Evolutionary conservation across 352 stramenopile genomes (phyloP).

Genomic region (Phytophthora hybrid): DNA sequence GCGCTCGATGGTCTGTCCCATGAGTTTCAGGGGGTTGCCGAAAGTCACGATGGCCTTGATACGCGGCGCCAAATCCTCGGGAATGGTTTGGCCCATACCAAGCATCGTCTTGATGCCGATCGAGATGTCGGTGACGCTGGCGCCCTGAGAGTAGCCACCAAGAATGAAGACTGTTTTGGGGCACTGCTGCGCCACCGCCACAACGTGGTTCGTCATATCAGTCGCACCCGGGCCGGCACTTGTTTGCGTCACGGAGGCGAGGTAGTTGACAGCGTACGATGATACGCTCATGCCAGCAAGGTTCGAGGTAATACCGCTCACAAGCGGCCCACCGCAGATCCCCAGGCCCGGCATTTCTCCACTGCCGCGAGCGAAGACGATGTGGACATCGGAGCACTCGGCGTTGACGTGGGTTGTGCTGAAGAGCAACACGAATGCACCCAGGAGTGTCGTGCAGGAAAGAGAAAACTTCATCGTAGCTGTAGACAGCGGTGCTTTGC

Average conservation of each 20-base stretch:
- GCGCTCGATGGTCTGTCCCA: conserved; percentile 32
- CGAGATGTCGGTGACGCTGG: conserved; percentile 39
- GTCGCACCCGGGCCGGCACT: conserved; percentile 38
- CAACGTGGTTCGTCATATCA: conserved; percentile 42
- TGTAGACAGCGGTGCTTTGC: not conserved
- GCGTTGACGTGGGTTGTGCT: conserved; percentile 1
- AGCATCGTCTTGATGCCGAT: conserved; percentile 40
- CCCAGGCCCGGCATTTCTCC: conserved; percentile 38
- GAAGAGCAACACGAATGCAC: conserved; percentile 1
- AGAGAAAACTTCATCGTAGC: conserved; percentile 14
- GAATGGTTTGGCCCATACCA: conserved; percentile 25
- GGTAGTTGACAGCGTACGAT: conserved; percentile 41
- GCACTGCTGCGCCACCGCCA: conserved; percentile 25
- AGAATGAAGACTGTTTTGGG: conserved; percentile 36
- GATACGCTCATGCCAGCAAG: conserved; percentile 33
- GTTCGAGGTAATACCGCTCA: conserved; percentile 18
- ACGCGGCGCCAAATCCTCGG: conserved; percentile 24
- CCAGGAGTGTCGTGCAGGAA: not conserved
- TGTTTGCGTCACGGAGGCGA: conserved; percentile 25
- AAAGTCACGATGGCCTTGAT: conserved; percentile 47
- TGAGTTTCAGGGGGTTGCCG: conserved; percentile 37
- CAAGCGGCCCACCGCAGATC: conserved; percentile 30
- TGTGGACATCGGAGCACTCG: conserved; percentile 24
- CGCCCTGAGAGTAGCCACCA: conserved; percentile 42
- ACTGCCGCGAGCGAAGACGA: conserved; percentile 28